Conservation (phyloP, 139 green algal genomes). For the Chlamydomonas asymmetrica region DNA sequence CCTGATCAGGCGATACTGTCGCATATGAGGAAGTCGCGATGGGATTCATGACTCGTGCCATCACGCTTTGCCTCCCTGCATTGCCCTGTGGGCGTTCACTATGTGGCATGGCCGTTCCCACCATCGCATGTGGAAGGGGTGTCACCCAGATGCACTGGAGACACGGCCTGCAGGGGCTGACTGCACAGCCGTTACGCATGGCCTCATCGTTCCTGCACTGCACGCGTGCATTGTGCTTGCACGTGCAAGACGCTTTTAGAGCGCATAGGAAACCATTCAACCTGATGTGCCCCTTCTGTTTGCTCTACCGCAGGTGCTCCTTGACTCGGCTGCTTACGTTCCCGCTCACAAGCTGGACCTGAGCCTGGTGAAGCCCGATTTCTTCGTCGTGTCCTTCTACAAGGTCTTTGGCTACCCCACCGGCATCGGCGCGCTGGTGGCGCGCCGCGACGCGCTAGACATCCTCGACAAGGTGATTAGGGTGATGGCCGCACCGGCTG, state of each 20-base stretch:
- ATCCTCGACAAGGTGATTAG: too few relatives aligned
- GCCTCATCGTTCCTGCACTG: too few relatives aligned
- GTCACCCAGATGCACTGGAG: too few relatives aligned
- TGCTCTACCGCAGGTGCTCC: slow-evolving; percentile 35
- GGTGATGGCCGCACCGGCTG: too few relatives aligned
- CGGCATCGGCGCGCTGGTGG: slow-evolving; percentile 43
- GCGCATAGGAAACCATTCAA: neutral
- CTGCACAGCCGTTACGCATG: too few relatives aligned
- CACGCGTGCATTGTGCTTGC: neutral
- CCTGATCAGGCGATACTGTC: neutral
- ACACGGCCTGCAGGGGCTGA: too few relatives aligned
- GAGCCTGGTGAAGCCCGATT: slow-evolving; percentile 45
- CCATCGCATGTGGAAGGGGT: too few relatives aligned
- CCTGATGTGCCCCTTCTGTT: neutral
- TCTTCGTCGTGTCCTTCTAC: slow-evolving; percentile 62
- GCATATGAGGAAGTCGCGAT: too few relatives aligned
- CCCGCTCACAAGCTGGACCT: slow-evolving; percentile 59
- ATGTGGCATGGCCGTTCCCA: too few relatives aligned
- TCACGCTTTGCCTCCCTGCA: too few relatives aligned
- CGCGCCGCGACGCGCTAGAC: slow-evolving; percentile 24
- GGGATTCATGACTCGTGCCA: too few relatives aligned
- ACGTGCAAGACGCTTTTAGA: neutral
- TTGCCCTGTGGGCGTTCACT: too few relatives aligned
- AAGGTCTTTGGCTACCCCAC: slow-evolving; percentile 70
- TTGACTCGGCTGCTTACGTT: slow-evolving; percentile 63